These are phyloP conservation scores for Saturnispora sanitii DNA, from an alignment of 805 yeast species.

Conservation along the genomic window DNA sequence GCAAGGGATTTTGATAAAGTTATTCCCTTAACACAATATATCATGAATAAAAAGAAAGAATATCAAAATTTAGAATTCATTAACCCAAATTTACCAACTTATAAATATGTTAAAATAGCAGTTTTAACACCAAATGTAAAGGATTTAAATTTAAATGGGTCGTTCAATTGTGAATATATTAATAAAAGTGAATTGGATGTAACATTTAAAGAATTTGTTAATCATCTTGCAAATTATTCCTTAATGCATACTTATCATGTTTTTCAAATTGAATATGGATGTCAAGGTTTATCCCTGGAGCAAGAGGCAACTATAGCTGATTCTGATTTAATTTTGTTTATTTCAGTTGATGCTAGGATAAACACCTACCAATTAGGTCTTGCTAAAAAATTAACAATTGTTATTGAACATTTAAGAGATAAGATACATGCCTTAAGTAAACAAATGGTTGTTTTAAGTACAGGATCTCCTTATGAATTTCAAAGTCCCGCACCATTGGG, in stretches of 20 bases:
- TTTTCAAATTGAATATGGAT: constrained; percentile 49
- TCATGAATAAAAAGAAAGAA: constrained; percentile 21
- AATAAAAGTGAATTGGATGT: constrained; percentile 3
- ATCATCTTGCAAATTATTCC: constrained; percentile 30
- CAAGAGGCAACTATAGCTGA: constrained; percentile 46
- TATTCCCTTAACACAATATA: constrained; percentile 37
- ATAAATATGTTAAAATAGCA: constrained; percentile 4
- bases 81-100: constrained; percentile 4
- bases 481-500: constrained; percentile 45
- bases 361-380: constrained; percentile 55
- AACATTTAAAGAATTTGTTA: constrained; percentile 36
- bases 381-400: constrained; percentile 44
- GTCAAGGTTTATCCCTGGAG: constrained; percentile 42
- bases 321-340: constrained; percentile 40
- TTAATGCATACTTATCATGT: constrained; percentile 32
- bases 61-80: constrained; percentile 1
- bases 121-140: constrained; percentile 3
- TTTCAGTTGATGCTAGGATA: constrained; percentile 47
- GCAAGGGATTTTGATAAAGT: constrained; percentile 43
- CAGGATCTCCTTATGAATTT: constrained; percentile 54
- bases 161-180: not conserved
- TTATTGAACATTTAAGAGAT: constrained; percentile 7
- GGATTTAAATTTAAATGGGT: constrained; percentile 1
- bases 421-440: constrained; percentile 24
- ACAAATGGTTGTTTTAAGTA: constrained; percentile 50